Percentiles rank a stretch among this genome's conserved stretches.
Conservation (phyloP, 2,329 filamentous ascomycete species). For the Calonectria pseudoturangicola region DNA sequence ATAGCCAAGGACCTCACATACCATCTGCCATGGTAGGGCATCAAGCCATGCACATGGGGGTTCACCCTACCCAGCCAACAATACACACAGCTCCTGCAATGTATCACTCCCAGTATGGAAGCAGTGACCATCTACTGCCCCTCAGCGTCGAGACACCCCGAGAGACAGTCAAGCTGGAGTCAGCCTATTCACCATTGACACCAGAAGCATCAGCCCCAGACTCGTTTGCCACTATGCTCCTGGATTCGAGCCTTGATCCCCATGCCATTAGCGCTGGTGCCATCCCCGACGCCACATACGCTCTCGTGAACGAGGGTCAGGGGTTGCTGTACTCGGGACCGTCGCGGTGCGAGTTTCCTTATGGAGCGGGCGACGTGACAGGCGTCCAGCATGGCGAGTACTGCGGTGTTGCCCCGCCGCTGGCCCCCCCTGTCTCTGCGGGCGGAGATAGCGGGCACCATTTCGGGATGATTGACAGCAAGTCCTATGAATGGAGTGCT, state of each 20-base stretch:
- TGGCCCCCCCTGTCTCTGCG: conserved; percentile 30
- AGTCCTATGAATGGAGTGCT: conserved; percentile 47
- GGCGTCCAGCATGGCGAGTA: conserved; percentile 51
- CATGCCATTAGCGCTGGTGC: conserved; percentile 31
- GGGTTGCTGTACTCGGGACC: conserved; percentile 46
- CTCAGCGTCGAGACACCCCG: conserved; percentile 51
- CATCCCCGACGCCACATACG: conserved; percentile 43
- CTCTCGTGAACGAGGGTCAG: conserved; percentile 44
- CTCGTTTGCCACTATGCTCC: conserved; percentile 48
- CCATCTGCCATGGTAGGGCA: conserved; percentile 43
- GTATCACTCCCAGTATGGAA: conserved; percentile 46
- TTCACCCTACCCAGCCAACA: conserved; percentile 43
- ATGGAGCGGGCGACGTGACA: conserved; percentile 52
- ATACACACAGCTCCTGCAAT: conserved; percentile 45
- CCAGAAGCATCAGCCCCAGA: conserved; percentile 42
- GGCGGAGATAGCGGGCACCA: conserved; percentile 49
- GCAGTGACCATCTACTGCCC: conserved; percentile 47
- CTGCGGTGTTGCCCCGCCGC: conserved; percentile 14
- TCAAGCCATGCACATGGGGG: conserved; percentile 38
- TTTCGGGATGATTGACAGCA: conserved; percentile 43
- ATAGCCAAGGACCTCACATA: conserved; percentile 48
- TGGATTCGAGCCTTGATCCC: conserved; percentile 44
- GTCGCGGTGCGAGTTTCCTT: conserved; percentile 52
- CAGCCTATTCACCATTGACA: conserved; percentile 49
- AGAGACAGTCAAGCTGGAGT: conserved; percentile 45